Percentiles rank a stretch among this genome's conserved stretches.
These are phyloP conservation scores for Fraxinus albicans DNA, from an alignment of 305 asterid genomes.

Conservation along the genomic window DNA sequence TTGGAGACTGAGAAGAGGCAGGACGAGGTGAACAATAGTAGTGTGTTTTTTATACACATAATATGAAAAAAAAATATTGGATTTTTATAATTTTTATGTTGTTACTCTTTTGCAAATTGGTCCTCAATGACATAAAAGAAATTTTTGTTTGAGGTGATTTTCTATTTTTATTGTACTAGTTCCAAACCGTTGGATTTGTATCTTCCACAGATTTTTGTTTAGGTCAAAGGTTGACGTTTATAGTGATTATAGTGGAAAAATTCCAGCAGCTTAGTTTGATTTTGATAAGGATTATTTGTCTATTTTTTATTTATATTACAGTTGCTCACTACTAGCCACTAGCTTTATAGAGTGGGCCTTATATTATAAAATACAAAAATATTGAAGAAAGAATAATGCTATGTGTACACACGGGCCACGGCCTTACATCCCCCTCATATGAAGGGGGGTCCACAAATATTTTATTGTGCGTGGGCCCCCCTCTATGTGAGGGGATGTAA, in stretches of 20 bases:
- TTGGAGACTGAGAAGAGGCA: not conserved
- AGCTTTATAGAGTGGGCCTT: not conserved
- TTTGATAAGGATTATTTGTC: not conserved
- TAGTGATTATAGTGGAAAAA: not conserved
- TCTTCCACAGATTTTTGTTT: not conserved
- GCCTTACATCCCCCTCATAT: too few species aligned
- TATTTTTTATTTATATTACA: not conserved
- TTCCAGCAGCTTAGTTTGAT: not conserved
- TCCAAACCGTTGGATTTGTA: not conserved
- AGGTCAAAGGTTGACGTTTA: not conserved
- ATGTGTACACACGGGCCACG: too few species aligned
- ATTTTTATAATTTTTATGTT: too few species aligned
- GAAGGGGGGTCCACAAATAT: too few species aligned
- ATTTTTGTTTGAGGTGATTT: not conserved
- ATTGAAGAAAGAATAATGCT: not conserved
- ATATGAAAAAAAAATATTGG: too few species aligned
- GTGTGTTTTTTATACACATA: not conserved
- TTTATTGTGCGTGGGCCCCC: too few species aligned
- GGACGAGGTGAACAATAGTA: not conserved
- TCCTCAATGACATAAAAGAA: not conserved
- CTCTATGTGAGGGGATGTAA: too few species aligned
- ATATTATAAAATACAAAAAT: not conserved
- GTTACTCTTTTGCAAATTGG: not conserved
- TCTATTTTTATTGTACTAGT: not conserved
- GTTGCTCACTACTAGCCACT: not conserved